Evolutionary conservation across 495 filamentous ascomycete species (phyloP).

Genomic region (Tuber brumale): DNA sequence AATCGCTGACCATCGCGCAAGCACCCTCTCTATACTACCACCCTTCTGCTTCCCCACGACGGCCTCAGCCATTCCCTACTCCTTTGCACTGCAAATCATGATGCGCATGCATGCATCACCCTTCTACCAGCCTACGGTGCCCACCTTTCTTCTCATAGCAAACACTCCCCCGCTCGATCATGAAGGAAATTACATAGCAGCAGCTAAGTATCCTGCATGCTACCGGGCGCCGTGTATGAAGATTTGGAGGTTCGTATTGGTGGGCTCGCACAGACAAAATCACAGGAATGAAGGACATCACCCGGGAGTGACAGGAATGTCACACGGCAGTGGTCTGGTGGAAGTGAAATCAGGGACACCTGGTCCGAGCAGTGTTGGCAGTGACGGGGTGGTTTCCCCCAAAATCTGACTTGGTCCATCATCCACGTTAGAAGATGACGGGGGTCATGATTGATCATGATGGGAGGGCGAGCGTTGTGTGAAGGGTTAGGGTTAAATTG

Average conservation of each 20-base stretch:
- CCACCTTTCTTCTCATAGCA: not conserved
- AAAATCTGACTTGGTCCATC: no score
- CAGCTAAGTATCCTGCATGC: not conserved
- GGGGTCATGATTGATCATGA: no score
- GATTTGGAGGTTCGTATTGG: not conserved
- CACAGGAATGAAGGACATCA: constrained; percentile 1
- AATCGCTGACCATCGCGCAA: not conserved
- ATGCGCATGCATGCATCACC: not conserved
- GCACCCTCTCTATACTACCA: not conserved
- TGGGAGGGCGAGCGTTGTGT: no score
- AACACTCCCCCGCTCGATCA: not conserved
- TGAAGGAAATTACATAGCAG: not conserved
- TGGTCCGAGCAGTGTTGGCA: not conserved
- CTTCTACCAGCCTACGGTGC: not conserved
- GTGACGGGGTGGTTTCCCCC: no score
- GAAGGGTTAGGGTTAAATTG: no score
- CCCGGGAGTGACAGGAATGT: not conserved
- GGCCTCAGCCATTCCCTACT: not conserved
- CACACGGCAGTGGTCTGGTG: constrained; percentile 7
- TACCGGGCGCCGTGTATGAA: not conserved
- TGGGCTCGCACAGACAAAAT: not conserved
- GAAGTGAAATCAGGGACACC: constrained; percentile 3
- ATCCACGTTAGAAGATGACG: no score
- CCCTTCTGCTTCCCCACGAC: constrained; percentile 1
- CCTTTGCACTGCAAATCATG: not conserved